Conservation (phyloP, 75 land plant species). For the Picea glauca region DNA sequence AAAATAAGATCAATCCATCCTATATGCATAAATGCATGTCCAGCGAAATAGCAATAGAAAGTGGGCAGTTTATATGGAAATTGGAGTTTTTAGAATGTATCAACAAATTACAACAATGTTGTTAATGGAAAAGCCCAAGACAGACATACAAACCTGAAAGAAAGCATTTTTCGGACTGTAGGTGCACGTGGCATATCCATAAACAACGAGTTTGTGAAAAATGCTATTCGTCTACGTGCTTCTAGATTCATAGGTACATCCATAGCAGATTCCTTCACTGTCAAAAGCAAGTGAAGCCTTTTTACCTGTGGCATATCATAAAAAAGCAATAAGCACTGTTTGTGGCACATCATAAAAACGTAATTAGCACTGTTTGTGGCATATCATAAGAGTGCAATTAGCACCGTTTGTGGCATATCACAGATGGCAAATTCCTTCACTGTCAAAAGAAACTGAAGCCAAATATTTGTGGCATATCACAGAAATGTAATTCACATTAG, state of each 20-base stretch:
- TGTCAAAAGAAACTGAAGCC: conserved; percentile 44
- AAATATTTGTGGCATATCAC: conserved; percentile 27
- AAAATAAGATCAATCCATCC: not conserved
- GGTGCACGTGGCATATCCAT: conserved; percentile 70
- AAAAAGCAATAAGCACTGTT: not conserved
- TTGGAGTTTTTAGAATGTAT: not conserved
- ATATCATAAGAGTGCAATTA: not conserved
- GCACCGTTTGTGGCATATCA: conserved; percentile 9
- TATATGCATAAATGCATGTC: not conserved
- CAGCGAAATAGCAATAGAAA: not conserved
- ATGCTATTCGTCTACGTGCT: conserved; percentile 62
- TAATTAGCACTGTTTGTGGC: conserved; percentile 11
- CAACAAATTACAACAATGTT: conserved; percentile 2
- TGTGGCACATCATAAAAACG: conserved; percentile 9
- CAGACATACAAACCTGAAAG: conserved; percentile 41
- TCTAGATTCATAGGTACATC: conserved; percentile 62
- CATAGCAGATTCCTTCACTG: conserved; percentile 59
- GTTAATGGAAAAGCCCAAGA: not conserved
- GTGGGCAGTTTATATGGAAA: not conserved
- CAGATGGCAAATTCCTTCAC: conserved; percentile 50
- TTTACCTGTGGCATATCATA: conserved; percentile 31
- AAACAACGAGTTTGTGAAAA: conserved; percentile 63
- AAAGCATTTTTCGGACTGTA: conserved; percentile 56
- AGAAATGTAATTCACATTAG: not conserved
- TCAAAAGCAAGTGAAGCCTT: conserved; percentile 46